Base-by-base conservation (phyloP, 345 rosid genomes). In the Rhodamnia argentea region DNA sequence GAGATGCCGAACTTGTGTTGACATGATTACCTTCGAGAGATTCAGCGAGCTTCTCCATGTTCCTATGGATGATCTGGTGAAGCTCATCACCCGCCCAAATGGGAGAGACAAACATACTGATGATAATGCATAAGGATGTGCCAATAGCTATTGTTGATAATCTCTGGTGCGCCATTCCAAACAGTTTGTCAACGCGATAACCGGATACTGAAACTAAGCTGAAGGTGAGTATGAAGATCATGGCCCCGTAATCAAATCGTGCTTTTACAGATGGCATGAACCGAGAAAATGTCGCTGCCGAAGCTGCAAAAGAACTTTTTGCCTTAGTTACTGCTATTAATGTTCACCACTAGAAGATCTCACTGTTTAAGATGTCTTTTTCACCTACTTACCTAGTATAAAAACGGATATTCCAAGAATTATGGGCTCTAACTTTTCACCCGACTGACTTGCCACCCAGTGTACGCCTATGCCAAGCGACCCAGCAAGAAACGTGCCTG, bases 41-140 rank as follows among this genome's bases (percentile, higher is more conserved):
- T 87, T 89, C 87, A 1, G 94, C 93, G 11, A 95, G 94, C 82
- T 92, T 96, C 27, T 89, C 95, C 85, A 94, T 76, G 89, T 96
- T 94, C 18, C 86, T 91, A 56, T 87, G 90, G 85, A 91, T 87
- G 83, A 93, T 91, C 75, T 75, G 86, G 87, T 96, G 97, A 87
- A 96, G 98, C 88, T 96, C 95, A 52, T 83, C 59, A 15, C 98
- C 97, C 9, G 96, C 99, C 98, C 98, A 96, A 16, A 93, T 90
- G 83, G 97, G 99, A 82, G 88, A 95, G 82, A 93, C 57, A 60
- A 92, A 70, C 88, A 92, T 92, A 92, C 92, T 90, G 52, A 91
- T 89, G 82, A 93, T 58, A 70, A 95, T 88, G 92, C 96, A 94
- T 6, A 94, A 70, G 59, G 96, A 89, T 57, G 92, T 87, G 70